Evolutionary conservation across 768 basidiomycete species (phyloP).

Genomic region (Russula compacta): DNA sequence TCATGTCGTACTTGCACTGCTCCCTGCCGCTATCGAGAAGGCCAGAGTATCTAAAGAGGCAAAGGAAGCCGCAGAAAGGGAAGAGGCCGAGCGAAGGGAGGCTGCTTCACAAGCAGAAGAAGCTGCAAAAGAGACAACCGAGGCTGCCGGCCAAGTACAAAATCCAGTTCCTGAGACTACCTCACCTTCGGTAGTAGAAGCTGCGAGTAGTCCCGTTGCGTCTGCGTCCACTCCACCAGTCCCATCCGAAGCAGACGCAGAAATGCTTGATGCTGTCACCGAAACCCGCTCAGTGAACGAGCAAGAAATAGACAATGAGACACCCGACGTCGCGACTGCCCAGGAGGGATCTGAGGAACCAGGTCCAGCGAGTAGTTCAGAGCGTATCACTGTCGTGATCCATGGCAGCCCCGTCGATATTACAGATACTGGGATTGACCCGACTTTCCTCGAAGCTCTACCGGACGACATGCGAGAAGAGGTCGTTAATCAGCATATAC

Average conservation of each 20-base stretch:
- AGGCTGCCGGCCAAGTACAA: conserved; percentile 25
- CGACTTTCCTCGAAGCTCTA: conserved; percentile 92
- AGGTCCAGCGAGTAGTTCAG: conserved; percentile 32
- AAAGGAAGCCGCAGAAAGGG: conserved; percentile 49
- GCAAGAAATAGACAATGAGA: conserved; percentile 5
- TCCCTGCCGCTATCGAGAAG: conserved; percentile 72
- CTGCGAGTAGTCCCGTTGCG: conserved; percentile 28
- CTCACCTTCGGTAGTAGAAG: background rate
- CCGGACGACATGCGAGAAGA: conserved; percentile 99
- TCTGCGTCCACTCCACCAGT: conserved; percentile 30
- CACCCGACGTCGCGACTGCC: conserved; percentile 12
- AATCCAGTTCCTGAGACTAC: conserved; percentile 13
- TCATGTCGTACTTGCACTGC: conserved; percentile 62
- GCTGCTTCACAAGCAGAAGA: conserved; percentile 32
- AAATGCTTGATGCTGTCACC: conserved; percentile 38
- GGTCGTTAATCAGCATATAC: conserved; percentile 92
- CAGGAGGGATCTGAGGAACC: conserved; percentile 21
- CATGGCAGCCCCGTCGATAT: conserved; percentile 93
- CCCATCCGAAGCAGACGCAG: conserved; percentile 36
- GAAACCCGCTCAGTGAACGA: conserved; percentile 7
- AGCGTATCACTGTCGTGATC: conserved; percentile 81
- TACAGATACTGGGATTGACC: conserved; percentile 97
- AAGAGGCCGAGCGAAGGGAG: conserved; percentile 32
- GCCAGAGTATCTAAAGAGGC: conserved; percentile 33
- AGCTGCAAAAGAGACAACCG: conserved; percentile 27